Percentiles rank a stretch among this genome's conserved stretches.
Evolutionary conservation across 495 filamentous ascomycete species (phyloP).

Genomic region (Trichoderma orchidacearum): DNA sequence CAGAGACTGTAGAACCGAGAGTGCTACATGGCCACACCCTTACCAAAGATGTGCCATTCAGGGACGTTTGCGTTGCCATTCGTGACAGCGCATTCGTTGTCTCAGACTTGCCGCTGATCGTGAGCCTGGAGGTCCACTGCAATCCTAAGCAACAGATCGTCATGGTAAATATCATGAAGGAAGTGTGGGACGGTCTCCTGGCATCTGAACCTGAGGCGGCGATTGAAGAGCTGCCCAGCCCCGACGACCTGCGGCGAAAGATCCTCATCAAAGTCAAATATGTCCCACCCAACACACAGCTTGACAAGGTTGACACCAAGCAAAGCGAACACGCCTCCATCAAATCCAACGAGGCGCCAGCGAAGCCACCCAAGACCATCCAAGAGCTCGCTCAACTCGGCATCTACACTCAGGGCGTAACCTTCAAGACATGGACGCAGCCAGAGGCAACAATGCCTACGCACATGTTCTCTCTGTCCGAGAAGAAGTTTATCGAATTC

Average conservation of each 20-base stretch:
- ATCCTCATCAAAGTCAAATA: constrained; percentile 90
- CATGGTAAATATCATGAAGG: constrained; percentile 86
- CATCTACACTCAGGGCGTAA: constrained; percentile 68
- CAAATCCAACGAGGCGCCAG: constrained; percentile 8
- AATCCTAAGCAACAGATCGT: constrained; percentile 62
- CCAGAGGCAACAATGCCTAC: constrained; percentile 56
- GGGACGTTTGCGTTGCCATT: constrained; percentile 69
- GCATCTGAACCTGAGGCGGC: constrained; percentile 43
- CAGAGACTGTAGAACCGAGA: constrained; percentile 42
- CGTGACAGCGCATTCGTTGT: constrained; percentile 62
- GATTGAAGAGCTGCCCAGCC: constrained; percentile 42
- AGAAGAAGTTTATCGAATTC: constrained; percentile 59
- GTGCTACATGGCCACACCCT: constrained; percentile 85
- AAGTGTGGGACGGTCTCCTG: constrained; percentile 63
- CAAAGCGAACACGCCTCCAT: constrained; percentile 1
- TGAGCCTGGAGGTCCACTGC: constrained; percentile 89
- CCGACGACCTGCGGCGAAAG: constrained; percentile 52
- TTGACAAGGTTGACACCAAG: constrained; percentile 8
- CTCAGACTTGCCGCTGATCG: constrained; percentile 64
- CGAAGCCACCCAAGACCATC: constrained; percentile 53
- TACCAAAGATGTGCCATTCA: constrained; percentile 75
- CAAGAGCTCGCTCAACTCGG: constrained; percentile 60
- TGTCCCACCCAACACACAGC: constrained; percentile 28
- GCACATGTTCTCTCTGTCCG: constrained; percentile 80
- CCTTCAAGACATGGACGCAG: constrained; percentile 55